Percentiles rank a stretch among this genome's conserved stretches.
Conservation (phyloP, 2,329 filamentous ascomycete species). For the Aspergillus ochraceus region DNA sequence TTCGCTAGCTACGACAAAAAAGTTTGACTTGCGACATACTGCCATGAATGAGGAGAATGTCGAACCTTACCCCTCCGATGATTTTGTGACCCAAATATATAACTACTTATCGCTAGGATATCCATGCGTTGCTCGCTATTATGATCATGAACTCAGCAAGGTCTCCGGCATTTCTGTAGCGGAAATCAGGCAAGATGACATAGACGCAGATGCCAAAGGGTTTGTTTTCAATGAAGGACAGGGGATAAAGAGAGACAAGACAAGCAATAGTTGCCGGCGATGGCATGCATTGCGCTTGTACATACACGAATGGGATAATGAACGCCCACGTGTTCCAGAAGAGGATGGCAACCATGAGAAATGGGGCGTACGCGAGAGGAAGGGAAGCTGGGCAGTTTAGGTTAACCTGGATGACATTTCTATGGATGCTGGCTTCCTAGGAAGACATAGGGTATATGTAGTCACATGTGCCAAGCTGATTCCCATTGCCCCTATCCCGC, state of each 20-base stretch:
- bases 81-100: constrained; percentile 92
- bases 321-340: constrained; percentile 71
- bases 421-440: background rate
- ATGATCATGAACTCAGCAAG: constrained; percentile 80
- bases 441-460: background rate
- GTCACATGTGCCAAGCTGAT: background rate
- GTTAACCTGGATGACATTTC: background rate
- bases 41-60: constrained; percentile 45
- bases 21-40: constrained; percentile 17
- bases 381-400: constrained; percentile 65
- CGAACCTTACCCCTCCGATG: constrained; percentile 71
- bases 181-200: constrained; percentile 72
- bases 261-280: constrained; percentile 59
- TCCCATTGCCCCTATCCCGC: background rate
- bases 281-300: constrained; percentile 85
- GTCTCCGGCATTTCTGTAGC: constrained; percentile 70
- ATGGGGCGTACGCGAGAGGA: constrained; percentile 62
- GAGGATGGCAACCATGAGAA: constrained; percentile 56
- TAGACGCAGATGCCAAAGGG: constrained; percentile 64
- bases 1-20: background rate
- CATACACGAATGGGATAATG: constrained; percentile 84
- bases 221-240: constrained; percentile 54
- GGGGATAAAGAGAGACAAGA: constrained; percentile 50
- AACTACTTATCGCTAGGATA: constrained; percentile 95
- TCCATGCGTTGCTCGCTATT: constrained; percentile 77